Evolutionary conservation across 1,139 yeast genomes (phyloP).

Genomic region (Magnusiomyces clavatus): DNA sequence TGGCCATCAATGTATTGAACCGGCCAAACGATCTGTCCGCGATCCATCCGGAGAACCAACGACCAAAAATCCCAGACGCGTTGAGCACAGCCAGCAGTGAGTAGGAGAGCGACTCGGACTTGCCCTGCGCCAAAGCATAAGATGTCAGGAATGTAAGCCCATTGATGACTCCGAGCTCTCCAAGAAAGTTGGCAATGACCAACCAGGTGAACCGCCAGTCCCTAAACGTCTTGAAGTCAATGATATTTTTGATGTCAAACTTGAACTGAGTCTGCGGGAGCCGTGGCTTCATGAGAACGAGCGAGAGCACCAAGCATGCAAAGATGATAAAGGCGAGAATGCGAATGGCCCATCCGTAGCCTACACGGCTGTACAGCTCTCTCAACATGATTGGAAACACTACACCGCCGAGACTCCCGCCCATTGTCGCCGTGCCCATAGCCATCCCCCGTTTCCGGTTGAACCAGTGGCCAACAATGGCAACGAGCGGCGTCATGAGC

Average conservation of each 20-base stretch:
- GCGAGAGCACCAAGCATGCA: constrained; percentile 34
- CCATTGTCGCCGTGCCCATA: constrained; percentile 52
- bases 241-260: constrained; percentile 1
- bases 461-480: constrained; percentile 58
- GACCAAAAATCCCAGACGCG: constrained; percentile 52
- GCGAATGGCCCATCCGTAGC: constrained; percentile 54
- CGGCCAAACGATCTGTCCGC: constrained; percentile 47
- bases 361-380: constrained; percentile 42
- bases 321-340: constrained; percentile 46
- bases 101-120: constrained; percentile 45
- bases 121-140: constrained; percentile 47
- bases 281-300: constrained; percentile 30
- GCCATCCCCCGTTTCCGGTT: constrained; percentile 52
- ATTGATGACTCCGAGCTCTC: constrained; percentile 50
- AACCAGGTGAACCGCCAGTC: constrained; percentile 38
- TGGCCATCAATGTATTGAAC: constrained; percentile 44
- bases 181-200: constrained; percentile 39
- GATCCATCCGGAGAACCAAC: constrained; percentile 47
- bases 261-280: constrained; percentile 2
- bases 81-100: constrained; percentile 43
- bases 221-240: constrained; percentile 31
- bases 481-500: constrained; percentile 51
- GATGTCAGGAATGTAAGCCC: constrained; percentile 49
- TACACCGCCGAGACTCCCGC: constrained; percentile 65
- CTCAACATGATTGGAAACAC: constrained; percentile 55